phyloP scores from a whole-genome alignment of 768 basidiomycete species.

The Suillus luteus region DNA sequence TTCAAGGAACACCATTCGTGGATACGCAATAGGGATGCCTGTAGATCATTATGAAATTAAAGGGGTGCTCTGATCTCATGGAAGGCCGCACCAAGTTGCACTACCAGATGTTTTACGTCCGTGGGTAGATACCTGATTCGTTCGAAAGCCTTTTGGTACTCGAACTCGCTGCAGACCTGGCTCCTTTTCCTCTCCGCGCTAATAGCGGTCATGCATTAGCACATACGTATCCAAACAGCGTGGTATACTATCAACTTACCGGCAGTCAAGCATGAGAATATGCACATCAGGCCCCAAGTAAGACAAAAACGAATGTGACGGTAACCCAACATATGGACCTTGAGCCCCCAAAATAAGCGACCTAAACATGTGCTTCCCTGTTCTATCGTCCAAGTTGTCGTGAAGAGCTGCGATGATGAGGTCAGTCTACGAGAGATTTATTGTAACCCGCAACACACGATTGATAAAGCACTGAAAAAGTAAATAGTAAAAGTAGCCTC shows the following conservation, averaged over 20 bases:
- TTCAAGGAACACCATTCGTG: conserved; percentile 90
- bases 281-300: conserved; percentile 78
- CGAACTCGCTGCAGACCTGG: conserved; percentile 71
- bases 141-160: conserved; percentile 76
- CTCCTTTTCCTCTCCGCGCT: conserved; percentile 86
- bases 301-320: conserved; percentile 80
- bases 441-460: conserved; percentile 42
- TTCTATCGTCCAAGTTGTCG: conserved; percentile 70
- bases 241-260: conserved; percentile 45
- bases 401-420: conserved; percentile 31
- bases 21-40: conserved; percentile 88
- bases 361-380: conserved; percentile 64
- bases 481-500: conserved; percentile 91
- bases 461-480: conserved; percentile 94
- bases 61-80: conserved; percentile 6
- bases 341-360: conserved; percentile 72
- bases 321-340: conserved; percentile 79
- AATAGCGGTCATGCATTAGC: conserved; percentile 13
- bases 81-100: conserved; percentile 65
- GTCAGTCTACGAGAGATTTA: conserved; percentile 10
- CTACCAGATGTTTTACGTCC: conserved; percentile 76
- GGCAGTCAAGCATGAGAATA: conserved; percentile 80
- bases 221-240: background rate
- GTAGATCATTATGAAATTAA: background rate
- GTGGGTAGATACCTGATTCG: conserved; percentile 61